Evolutionary conservation across 805 yeast species (phyloP).

Genomic region (Scheffersomyces ergatensis): DNA sequence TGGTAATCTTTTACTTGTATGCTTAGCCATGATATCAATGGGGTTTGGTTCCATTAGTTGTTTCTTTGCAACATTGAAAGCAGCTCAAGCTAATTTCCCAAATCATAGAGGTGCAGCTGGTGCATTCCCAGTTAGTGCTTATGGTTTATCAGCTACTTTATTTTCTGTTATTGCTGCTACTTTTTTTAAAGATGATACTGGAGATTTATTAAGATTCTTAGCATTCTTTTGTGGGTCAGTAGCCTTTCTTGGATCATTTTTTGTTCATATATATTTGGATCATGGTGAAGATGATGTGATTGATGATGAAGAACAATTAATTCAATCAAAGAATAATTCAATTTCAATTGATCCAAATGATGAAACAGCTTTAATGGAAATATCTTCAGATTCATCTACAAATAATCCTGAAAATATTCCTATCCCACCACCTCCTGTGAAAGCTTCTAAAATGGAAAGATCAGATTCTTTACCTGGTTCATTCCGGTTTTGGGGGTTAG

Average conservation of each 20-base stretch:
- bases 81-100: slow-evolving; percentile 65
- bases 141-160: slow-evolving; percentile 68
- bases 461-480: slow-evolving; percentile 27
- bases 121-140: slow-evolving; percentile 64
- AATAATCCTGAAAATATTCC: not conserved
- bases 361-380: slow-evolving; percentile 1
- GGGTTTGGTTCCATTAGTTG: slow-evolving; percentile 69
- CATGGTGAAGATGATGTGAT: slow-evolving; percentile 22
- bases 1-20: slow-evolving; percentile 39
- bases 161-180: slow-evolving; percentile 57
- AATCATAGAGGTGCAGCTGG: slow-evolving; percentile 68
- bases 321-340: not conserved
- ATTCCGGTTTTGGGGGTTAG: slow-evolving; percentile 40
- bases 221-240: slow-evolving; percentile 48
- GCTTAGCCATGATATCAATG: slow-evolving; percentile 49
- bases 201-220: slow-evolving; percentile 55
- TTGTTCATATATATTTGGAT: slow-evolving; percentile 35
- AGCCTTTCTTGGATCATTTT: slow-evolving; percentile 44
- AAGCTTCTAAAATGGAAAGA: slow-evolving; percentile 1
- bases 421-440: not conserved
- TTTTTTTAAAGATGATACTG: slow-evolving; percentile 51
- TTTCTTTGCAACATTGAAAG: slow-evolving; percentile 56
- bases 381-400: not conserved
- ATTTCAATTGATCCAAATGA: not conserved
- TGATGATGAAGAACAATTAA: slow-evolving; percentile 4